Evolutionary conservation across 1,139 yeast species (phyloP).

Genomic region (Pichia sp.): DNA sequence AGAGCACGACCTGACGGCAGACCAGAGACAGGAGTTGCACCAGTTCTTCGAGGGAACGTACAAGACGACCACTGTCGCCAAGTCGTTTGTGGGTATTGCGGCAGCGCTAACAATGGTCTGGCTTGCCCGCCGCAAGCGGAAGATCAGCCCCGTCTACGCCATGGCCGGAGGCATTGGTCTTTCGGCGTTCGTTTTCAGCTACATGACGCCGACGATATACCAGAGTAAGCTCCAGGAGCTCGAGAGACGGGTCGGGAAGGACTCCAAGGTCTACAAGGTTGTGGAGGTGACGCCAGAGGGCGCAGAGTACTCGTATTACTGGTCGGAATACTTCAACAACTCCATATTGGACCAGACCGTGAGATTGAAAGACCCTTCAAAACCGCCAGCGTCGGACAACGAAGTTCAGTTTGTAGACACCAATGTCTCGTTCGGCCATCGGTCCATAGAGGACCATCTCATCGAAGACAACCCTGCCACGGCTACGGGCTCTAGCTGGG

Average conservation of each 20-base stretch:
- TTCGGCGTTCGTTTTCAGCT: slow-evolving; percentile 21
- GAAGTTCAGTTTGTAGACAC: slow-evolving; percentile 1
- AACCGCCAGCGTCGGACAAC: not conserved
- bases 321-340: slow-evolving; percentile 26
- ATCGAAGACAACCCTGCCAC: not conserved
- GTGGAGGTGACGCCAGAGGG: slow-evolving; percentile 25
- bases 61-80: slow-evolving; percentile 19
- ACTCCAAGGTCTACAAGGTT: slow-evolving; percentile 18
- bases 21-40: slow-evolving; percentile 24
- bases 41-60: slow-evolving; percentile 22
- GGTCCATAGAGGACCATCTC: not conserved
- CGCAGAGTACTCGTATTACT: slow-evolving; percentile 24
- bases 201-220: slow-evolving; percentile 20
- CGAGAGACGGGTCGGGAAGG: slow-evolving; percentile 20
- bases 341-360: slow-evolving; percentile 20
- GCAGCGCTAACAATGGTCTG: slow-evolving; percentile 27
- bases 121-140: slow-evolving; percentile 18
- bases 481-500: slow-evolving; percentile 3
- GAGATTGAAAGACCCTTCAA: slow-evolving; percentile 23
- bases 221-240: slow-evolving; percentile 12
- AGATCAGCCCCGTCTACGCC: slow-evolving; percentile 23
- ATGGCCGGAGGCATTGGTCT: slow-evolving; percentile 23
- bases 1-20: slow-evolving; percentile 20
- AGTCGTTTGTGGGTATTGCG: slow-evolving; percentile 24
- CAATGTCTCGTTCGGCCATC: not conserved